These are phyloP conservation scores for Rhodamnia argentea DNA, from an alignment of 345 rosid species.

Conservation along the genomic window DNA sequence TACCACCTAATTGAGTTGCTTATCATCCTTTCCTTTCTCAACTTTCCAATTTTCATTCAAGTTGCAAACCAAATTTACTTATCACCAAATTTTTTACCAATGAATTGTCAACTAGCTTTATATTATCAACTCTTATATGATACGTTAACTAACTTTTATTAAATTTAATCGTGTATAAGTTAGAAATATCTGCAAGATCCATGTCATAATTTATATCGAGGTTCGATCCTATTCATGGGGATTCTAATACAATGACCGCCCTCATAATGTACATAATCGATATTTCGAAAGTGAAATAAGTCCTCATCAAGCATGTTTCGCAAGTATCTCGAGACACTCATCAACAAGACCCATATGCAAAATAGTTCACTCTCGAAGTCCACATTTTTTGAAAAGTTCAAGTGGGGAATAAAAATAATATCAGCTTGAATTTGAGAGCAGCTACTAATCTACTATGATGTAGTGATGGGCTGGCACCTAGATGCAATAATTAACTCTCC, in stretches of 20 bases:
- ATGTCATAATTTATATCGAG: no score
- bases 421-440: background rate
- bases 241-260: background rate
- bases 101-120: background rate
- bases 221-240: no score
- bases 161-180: background rate
- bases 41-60: background rate
- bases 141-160: background rate
- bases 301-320: background rate
- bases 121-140: background rate
- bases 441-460: background rate
- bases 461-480: background rate
- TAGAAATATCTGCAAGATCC: no score
- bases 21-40: background rate
- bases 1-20: background rate
- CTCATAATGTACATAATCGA: background rate
- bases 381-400: background rate
- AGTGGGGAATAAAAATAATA: background rate
- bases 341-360: background rate
- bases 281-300: background rate
- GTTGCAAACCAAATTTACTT: background rate
- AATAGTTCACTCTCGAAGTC: background rate
- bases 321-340: background rate
- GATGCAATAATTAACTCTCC: background rate
- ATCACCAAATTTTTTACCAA: rapidly evolving